Percentiles rank a stretch among this genome's conserved stretches.
Evolutionary conservation across 2,329 filamentous ascomycete species (phyloP).

Genomic region (Talaromyces sp.): DNA sequence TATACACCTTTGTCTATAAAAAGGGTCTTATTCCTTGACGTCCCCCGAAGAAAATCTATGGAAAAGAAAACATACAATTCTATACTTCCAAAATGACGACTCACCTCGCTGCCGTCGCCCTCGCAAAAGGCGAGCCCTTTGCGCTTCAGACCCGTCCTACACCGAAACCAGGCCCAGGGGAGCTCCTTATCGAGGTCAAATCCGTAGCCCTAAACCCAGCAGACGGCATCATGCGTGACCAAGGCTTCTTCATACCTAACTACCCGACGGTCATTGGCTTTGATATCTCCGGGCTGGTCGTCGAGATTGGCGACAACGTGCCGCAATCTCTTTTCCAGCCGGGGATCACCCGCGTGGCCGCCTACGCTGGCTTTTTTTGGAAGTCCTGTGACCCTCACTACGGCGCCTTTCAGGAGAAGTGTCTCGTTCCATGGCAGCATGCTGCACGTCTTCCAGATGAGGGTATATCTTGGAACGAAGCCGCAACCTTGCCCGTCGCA

Average conservation of each 20-base stretch:
- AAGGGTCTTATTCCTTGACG: neutral
- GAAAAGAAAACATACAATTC: neutral
- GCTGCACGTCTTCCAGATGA: slow-evolving; percentile 28
- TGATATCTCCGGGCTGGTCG: slow-evolving; percentile 40
- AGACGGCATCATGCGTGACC: slow-evolving; percentile 38
- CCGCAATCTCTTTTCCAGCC: slow-evolving; percentile 19
- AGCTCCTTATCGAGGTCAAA: slow-evolving; percentile 45
- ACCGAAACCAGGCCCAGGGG: slow-evolving; percentile 40
- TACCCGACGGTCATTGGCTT: slow-evolving; percentile 37
- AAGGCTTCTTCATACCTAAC: slow-evolving; percentile 34
- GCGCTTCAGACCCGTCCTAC: slow-evolving; percentile 34
- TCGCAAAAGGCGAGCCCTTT: slow-evolving; percentile 32
- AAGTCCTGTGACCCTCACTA: slow-evolving; percentile 41
- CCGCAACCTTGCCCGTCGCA: slow-evolving; percentile 37
- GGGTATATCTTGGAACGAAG: slow-evolving; percentile 33
- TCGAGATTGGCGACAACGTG: slow-evolving; percentile 37
- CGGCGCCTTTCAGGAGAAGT: slow-evolving; percentile 42
- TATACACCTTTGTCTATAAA: neutral
- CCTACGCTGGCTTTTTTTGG: slow-evolving; percentile 37
- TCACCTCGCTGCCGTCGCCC: slow-evolving; percentile 37
- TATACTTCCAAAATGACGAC: slow-evolving; percentile 20
- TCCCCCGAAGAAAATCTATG: neutral
- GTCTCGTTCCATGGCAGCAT: slow-evolving; percentile 39
- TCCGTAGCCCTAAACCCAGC: slow-evolving; percentile 47
- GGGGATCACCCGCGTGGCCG: slow-evolving; percentile 34